Evolutionary conservation across 2,329 filamentous ascomycete genomes (phyloP).

Genomic region (Beauveria sp.): DNA sequence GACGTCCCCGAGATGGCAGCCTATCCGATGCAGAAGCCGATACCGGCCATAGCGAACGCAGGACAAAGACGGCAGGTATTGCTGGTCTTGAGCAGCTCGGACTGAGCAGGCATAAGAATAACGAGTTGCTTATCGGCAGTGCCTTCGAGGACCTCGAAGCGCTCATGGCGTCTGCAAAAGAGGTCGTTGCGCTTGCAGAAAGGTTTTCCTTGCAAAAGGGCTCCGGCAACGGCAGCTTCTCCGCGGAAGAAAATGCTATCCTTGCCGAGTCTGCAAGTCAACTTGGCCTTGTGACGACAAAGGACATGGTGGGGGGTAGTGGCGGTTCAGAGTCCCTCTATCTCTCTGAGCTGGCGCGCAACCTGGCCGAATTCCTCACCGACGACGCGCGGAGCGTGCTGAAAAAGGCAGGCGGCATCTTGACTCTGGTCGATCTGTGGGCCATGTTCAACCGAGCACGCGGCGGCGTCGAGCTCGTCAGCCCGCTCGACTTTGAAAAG

Average conservation of each 20-base stretch:
- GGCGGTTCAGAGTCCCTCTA: constrained; percentile 74
- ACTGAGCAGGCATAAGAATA: constrained; percentile 80
- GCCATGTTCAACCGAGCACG: constrained; percentile 89
- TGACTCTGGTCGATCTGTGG: constrained; percentile 86
- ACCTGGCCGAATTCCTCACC: constrained; percentile 80
- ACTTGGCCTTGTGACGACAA: constrained; percentile 85
- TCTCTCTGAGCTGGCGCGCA: constrained; percentile 76
- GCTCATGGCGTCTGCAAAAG: constrained; percentile 94
- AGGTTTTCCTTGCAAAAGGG: constrained; percentile 66
- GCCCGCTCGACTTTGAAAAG: constrained; percentile 84
- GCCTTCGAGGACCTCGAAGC: constrained; percentile 96
- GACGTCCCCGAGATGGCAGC: constrained; percentile 33
- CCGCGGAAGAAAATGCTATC: constrained; percentile 63
- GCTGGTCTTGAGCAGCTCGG: constrained; percentile 85
- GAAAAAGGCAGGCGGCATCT: constrained; percentile 74
- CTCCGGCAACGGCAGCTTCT: constrained; percentile 49
- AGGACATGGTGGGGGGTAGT: constrained; percentile 80
- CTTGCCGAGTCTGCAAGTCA: constrained; percentile 72
- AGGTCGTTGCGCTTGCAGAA: constrained; percentile 89
- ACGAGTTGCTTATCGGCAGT: constrained; percentile 83
- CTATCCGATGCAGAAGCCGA: constrained; percentile 20
- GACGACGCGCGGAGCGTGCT: constrained; percentile 76
- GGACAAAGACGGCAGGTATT: constrained; percentile 69
- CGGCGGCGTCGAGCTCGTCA: constrained; percentile 90
- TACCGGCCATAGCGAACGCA: constrained; percentile 18